Evolutionary conservation across 768 basidiomycete species (phyloP), one percentile per base, ranked within the genome.

Genomic region (Roridomyces roridus): DNA sequence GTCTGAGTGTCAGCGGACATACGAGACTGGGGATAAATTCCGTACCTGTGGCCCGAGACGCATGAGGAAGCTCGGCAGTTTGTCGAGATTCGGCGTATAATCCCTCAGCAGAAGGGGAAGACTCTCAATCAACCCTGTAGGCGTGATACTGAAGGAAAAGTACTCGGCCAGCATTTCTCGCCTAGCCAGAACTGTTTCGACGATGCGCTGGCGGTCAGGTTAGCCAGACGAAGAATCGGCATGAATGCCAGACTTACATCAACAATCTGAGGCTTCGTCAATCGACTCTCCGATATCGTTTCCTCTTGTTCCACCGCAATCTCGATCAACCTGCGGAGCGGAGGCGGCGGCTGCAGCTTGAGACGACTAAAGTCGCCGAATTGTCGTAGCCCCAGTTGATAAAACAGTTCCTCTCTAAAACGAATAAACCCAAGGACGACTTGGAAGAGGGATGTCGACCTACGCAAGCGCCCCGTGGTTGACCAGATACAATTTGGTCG

Each of bases 141-240:
- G 75, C 6, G 84, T 81, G 60, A 99, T 89, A 23, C 73, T 72
- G 18, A 98, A 72, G 2, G 87, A 88, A 68, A 98, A 98, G 72
- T 99, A 98, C 60, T 98, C 97, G 2, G 83, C 76, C 4, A 98
- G 77, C 96, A 99, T 98, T 4, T 88, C 89, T 9, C 89, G 81
- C 12, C 84, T 78, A 4, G 75, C 67, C 51, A 85, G 74, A 2
- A 94, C 72, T 6, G 82, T 83, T n/a, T 82, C 73, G 6, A 80
- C 70, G 41, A 94, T 92, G 29, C 80, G 78, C 92, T 94, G 59
- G 29, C 17, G 26, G 18, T 12, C n/a, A 10, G 37, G 5, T 17
- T 9, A 24, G 31, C 35, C n/a, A 12, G 21, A 26, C 7, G 18
- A n/a, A 18, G 18, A 37, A 28, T 24, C 46, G 3, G 18, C 12